These are phyloP conservation scores for Actinomucor elegans DNA, from an alignment of 371 early-diverging fungal species.

Conservation along the genomic window DNA sequence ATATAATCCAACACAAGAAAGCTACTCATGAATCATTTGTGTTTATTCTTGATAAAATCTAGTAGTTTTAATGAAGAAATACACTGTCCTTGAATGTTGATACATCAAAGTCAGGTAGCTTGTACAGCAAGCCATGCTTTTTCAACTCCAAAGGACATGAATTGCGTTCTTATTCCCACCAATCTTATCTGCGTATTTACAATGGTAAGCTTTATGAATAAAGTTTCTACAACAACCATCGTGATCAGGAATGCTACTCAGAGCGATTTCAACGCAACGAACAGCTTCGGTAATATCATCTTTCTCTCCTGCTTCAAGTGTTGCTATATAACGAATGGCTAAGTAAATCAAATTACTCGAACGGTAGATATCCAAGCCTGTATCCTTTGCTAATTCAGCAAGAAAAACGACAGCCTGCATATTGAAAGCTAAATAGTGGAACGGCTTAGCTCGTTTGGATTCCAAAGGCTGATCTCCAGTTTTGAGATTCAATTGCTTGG, in stretches of 20 bases:
- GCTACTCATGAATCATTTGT: too few relatives aligned
- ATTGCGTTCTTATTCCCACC: conserved; percentile 35
- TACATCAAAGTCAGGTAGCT: too few relatives aligned
- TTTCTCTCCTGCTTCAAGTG: conserved; percentile 8
- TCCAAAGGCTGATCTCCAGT: conserved; percentile 45
- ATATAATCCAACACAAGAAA: too few relatives aligned
- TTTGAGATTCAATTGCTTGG: conserved; percentile 25
- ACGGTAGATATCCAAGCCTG: conserved; percentile 14
- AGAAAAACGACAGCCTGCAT: conserved; percentile 36
- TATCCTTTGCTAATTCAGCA: conserved; percentile 21
- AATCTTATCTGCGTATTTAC: conserved; percentile 24
- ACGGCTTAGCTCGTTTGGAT: conserved; percentile 30
- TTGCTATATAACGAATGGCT: conserved; percentile 26
- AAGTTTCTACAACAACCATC: conserved; percentile 17
- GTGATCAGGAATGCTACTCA: conserved; percentile 2
- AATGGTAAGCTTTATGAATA: conserved; percentile 14
- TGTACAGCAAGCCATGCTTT: too few relatives aligned
- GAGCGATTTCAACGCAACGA: conserved; percentile 25
- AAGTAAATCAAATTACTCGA: conserved; percentile 4
- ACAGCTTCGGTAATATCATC: conserved; percentile 35
- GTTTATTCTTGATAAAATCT: too few relatives aligned
- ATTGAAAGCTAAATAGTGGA: conserved; percentile 46
- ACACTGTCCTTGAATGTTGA: too few relatives aligned
- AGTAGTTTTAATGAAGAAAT: too few relatives aligned
- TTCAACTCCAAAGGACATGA: conserved; percentile 24